Percentiles rank a stretch among this genome's conserved stretches.
phyloP scores from a whole-genome alignment of 177 flowering plant genomes.

The Vitis hybrid region DNA sequence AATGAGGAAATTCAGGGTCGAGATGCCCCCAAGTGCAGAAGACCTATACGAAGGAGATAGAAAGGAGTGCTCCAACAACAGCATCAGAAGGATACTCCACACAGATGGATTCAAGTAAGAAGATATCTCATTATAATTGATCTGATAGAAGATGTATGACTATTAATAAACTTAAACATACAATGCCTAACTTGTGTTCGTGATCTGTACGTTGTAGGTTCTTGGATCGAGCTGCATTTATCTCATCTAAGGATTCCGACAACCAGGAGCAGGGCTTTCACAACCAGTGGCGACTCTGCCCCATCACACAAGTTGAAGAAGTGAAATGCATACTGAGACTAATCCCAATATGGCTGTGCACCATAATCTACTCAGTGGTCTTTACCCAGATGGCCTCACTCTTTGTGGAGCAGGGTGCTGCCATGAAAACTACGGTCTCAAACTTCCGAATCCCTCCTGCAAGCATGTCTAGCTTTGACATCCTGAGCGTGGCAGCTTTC shows the following conservation, averaged over 20 bases:
- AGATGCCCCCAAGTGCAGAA: conserved; percentile 28
- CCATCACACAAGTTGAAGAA: conserved; percentile 55
- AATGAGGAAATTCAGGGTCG: conserved; percentile 46
- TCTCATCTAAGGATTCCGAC: conserved; percentile 39
- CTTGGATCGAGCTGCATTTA: conserved; percentile 62
- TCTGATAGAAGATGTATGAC: background rate
- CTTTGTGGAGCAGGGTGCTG: conserved; percentile 81
- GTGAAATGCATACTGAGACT: conserved; percentile 72
- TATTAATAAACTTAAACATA: background rate
- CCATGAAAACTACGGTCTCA: conserved; percentile 56
- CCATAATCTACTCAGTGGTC: conserved; percentile 72
- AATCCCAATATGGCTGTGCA: conserved; percentile 81
- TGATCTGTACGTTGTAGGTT: conserved; percentile 34
- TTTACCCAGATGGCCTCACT: conserved; percentile 84
- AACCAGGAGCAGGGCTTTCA: conserved; percentile 19
- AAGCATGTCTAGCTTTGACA: conserved; percentile 79
- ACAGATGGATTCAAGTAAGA: conserved; percentile 69
- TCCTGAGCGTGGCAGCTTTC: conserved; percentile 62
- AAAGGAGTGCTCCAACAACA: conserved; percentile 29
- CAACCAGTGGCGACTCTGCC: too few relatives aligned
- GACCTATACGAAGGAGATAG: conserved; percentile 44
- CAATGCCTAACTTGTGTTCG: conserved; percentile 6
- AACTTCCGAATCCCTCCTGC: conserved; percentile 64
- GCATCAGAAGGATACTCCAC: conserved; percentile 53
- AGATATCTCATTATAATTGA: background rate